Evolutionary conservation across 345 rosid genomes (phyloP).

Genomic region (Microcos paniculata): DNA sequence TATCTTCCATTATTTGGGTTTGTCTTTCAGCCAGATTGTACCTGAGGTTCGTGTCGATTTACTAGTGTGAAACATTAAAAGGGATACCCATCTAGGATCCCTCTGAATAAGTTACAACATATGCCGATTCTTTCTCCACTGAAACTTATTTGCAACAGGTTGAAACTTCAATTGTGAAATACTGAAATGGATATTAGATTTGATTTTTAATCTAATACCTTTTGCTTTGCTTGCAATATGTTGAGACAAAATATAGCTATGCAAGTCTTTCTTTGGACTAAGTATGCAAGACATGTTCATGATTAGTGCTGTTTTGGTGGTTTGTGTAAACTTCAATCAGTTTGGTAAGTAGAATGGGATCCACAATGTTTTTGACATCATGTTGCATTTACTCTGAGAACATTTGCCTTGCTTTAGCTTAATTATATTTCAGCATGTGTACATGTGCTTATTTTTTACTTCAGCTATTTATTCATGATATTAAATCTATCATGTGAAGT

Average conservation of each 20-base stretch:
- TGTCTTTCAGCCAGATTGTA: slow-evolving; percentile 47
- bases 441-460: background rate
- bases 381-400: no score
- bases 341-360: background rate
- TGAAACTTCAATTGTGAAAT: slow-evolving; percentile 23
- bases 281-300: background rate
- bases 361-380: background rate
- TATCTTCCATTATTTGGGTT: slow-evolving; percentile 31
- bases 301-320: background rate
- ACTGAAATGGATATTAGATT: slow-evolving; percentile 12
- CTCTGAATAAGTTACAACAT: slow-evolving; percentile 41
- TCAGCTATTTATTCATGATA: background rate
- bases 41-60: slow-evolving; percentile 44
- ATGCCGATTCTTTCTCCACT: slow-evolving; percentile 29
- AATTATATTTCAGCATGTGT: background rate
- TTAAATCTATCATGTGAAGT: background rate
- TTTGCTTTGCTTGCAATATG: background rate
- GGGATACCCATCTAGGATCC: slow-evolving; percentile 48
- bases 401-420: no score
- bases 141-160: slow-evolving; percentile 21
- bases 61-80: slow-evolving; percentile 42
- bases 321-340: background rate
- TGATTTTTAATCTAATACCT: background rate
- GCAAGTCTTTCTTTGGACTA: background rate
- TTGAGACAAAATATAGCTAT: background rate